phyloP scores from a whole-genome alignment of 495 filamentous ascomycete genomes.

The Bryoglossum gracile region DNA sequence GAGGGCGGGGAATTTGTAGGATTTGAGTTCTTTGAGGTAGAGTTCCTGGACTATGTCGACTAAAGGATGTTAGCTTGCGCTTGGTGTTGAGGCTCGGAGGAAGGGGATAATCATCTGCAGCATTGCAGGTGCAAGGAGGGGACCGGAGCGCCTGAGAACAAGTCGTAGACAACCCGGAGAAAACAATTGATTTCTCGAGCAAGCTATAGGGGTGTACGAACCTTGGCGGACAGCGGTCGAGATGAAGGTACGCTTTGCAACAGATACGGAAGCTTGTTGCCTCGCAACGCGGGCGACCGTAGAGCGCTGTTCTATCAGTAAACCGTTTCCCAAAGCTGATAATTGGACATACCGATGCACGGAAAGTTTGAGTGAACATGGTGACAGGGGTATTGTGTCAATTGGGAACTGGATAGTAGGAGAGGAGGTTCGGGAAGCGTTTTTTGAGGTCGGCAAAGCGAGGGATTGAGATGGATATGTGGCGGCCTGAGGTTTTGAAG shows the following conservation, averaged over 20 bases:
- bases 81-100: background rate
- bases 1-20: slow-evolving; percentile 78
- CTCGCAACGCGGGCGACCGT: slow-evolving; percentile 69
- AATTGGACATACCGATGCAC: slow-evolving; percentile 52
- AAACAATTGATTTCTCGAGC: no score
- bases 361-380: slow-evolving; percentile 62
- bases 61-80: slow-evolving; percentile 34
- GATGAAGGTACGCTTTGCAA: slow-evolving; percentile 75
- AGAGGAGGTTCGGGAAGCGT: slow-evolving; percentile 10
- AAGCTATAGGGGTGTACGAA: slow-evolving; percentile 39
- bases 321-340: slow-evolving; percentile 20
- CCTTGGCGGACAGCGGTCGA: slow-evolving; percentile 66
- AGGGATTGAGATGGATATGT: no score
- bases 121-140: no score
- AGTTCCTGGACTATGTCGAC: slow-evolving; percentile 95
- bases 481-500: no score
- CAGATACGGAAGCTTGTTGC: slow-evolving; percentile 46
- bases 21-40: slow-evolving; percentile 89
- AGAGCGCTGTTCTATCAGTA: slow-evolving; percentile 59
- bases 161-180: no score
- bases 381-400: slow-evolving; percentile 30
- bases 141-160: no score
- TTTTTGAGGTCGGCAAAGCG: slow-evolving; percentile 8
- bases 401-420: slow-evolving; percentile 17
- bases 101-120: no score